phyloP scores from a whole-genome alignment of 495 filamentous ascomycete genomes.

The Jackrogersella minutella region DNA sequence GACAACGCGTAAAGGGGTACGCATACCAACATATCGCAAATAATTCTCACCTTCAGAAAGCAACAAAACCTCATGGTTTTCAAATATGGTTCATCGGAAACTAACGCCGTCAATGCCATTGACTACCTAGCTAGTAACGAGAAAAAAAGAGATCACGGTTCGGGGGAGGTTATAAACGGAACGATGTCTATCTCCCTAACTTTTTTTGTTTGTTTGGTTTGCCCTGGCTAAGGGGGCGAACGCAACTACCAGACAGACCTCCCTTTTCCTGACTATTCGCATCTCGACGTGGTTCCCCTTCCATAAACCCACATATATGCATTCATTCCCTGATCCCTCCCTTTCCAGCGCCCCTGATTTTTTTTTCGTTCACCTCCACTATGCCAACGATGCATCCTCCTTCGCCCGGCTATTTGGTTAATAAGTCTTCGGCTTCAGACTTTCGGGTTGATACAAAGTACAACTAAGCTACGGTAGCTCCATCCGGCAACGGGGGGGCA shows the following conservation, averaged over 20 bases:
- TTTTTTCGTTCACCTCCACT: conserved; percentile 8
- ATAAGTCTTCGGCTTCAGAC: conserved; percentile 9
- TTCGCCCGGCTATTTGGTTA: neutral
- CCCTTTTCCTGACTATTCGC: conserved; percentile 14
- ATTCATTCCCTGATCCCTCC: conserved; percentile 13
- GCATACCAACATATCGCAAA: too few relatives aligned
- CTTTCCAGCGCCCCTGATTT: conserved; percentile 11
- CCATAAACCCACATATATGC: conserved; percentile 32
- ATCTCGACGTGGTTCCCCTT: neutral
- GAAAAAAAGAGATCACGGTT: conserved; percentile 23
- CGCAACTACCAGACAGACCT: too few relatives aligned
- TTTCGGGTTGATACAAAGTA: neutral
- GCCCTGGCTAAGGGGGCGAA: too few relatives aligned
- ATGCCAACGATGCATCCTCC: conserved; percentile 2
- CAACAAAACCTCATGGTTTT: neutral
- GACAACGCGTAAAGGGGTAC: too few relatives aligned
- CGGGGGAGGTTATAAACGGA: conserved; percentile 32
- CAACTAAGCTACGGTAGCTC: conserved; percentile 8
- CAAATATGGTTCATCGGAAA: neutral
- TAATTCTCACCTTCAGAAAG: too few relatives aligned
- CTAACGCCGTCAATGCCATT: conserved; percentile 18
- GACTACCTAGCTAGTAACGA: conserved; percentile 24
- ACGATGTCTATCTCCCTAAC: conserved; percentile 27
- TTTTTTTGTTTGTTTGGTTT: conserved; percentile 5
- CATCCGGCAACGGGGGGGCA: neutral